Evolutionary conservation across 2,329 filamentous ascomycete genomes (phyloP), one percentile per base, ranked within the genome.

Genomic region (Diaporthe velutina): DNA sequence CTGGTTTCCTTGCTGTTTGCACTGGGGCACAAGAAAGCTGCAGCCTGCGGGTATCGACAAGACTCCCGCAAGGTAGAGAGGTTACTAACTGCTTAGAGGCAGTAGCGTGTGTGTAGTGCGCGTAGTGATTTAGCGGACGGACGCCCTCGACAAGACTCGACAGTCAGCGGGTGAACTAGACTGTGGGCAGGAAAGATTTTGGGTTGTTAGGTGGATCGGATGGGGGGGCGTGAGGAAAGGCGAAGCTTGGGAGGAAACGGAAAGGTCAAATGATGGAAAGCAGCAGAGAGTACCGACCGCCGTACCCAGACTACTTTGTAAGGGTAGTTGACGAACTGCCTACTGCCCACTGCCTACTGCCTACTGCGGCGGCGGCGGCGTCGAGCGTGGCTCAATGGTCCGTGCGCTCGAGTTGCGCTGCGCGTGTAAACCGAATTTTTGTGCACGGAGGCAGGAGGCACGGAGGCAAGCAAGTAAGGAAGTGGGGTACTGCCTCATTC

Each of bases 231-330:
- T 52, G 38, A 35, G 48, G 48, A 10, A 58, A 30, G 48, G 28
- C 54, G 60, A 52, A 52, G 54, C 73, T 70, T 73, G 57, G 30
- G 67, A 58, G 71, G 73, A 74, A 75, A 45, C 58, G 74, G 74
- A 74, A 76, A 71, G 61, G 72, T 72, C 74, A 54, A 17, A 45
- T 64, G 45, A n/a, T 64, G 70, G 40, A 52, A 58, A 25, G 58
- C 55, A 71, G 57, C 57, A 54, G 70, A 54, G 70, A 64, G 70
- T 72, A 54, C 64, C 45, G 64, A 22, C 48, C 30, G 22, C 48
- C 30, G 22, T 40, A 68, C 64, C 64, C 33, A 68, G 48, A 17
- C 33, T 19, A n/a, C n/a, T n/a, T n/a, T n/a, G n/a, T 38, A 68
- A 68, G 54, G 64, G 64, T 54, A 52, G 33, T 28, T 67, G 61